Percentiles rank a stretch among this genome's conserved stretches.
Evolutionary conservation across 495 filamentous ascomycete genomes (phyloP).

Genomic region (Hypoxylon perforatum): DNA sequence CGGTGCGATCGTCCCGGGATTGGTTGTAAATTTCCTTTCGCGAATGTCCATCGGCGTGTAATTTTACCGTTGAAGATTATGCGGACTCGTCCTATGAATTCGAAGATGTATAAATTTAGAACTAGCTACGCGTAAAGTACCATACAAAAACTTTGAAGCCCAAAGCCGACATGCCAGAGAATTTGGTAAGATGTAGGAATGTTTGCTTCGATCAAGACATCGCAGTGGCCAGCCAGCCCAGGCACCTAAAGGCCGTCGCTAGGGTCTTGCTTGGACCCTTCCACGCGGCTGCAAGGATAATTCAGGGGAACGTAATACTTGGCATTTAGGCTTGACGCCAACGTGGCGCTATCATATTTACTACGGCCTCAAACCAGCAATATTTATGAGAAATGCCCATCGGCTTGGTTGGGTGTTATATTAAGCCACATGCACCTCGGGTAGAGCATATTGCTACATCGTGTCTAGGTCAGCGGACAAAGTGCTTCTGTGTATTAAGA

Average conservation of each 20-base stretch:
- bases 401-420: too few relatives aligned
- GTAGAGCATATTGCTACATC: background rate
- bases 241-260: slow-evolving; percentile 1
- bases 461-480: background rate
- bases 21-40: slow-evolving; percentile 14
- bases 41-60: background rate
- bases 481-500: too few relatives aligned
- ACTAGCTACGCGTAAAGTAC: background rate
- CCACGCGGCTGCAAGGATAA: slow-evolving; percentile 38
- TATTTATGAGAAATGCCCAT: too few relatives aligned
- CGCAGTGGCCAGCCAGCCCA: background rate
- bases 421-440: too few relatives aligned
- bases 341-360: slow-evolving; percentile 6
- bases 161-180: too few relatives aligned
- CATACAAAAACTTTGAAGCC: too few relatives aligned
- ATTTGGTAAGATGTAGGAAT: too few relatives aligned
- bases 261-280: slow-evolving; percentile 10
- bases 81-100: background rate
- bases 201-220: too few relatives aligned
- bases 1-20: slow-evolving; percentile 20
- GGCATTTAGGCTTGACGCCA: slow-evolving; percentile 11
- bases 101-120: background rate
- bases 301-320: slow-evolving; percentile 21
- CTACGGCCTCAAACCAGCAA: background rate
- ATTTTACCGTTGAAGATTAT: background rate